These are phyloP conservation scores for Chamaecrista fasciculata DNA, from an alignment of 306 rosid genomes.

Conservation along the genomic window DNA sequence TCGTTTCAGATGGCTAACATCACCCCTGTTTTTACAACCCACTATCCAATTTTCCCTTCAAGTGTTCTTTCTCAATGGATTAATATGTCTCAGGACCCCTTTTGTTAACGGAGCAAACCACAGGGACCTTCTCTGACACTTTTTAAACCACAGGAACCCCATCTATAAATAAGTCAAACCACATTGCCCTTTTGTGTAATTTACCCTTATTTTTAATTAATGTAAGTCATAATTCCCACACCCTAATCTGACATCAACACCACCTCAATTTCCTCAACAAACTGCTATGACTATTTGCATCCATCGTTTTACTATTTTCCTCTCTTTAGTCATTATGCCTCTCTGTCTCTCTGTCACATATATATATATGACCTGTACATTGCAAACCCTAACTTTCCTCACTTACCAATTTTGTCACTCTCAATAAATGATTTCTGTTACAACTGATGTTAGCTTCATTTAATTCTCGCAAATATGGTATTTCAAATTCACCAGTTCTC, in stretches of 20 bases:
- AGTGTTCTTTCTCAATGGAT: too few relatives aligned
- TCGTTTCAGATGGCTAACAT: constrained; percentile 68
- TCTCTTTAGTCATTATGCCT: too few relatives aligned
- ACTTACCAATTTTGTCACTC: constrained; percentile 17
- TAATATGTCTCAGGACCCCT: too few relatives aligned
- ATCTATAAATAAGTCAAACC: too few relatives aligned
- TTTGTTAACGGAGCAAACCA: too few relatives aligned
- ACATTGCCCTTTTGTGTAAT: too few relatives aligned
- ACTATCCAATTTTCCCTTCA: too few relatives aligned
- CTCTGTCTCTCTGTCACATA: background rate
- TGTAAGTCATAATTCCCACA: too few relatives aligned
- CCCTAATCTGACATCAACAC: constrained; percentile 30
- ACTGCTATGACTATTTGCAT: constrained; percentile 42
- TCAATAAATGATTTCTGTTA: constrained; percentile 34
- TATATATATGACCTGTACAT: background rate
- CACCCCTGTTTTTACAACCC: constrained; percentile 70
- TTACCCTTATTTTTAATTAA: too few relatives aligned
- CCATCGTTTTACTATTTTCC: background rate
- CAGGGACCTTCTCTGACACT: too few relatives aligned
- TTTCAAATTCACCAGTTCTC: background rate
- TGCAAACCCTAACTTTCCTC: constrained; percentile 1
- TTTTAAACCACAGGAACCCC: too few relatives aligned
- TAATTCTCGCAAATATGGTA: constrained; percentile 18
- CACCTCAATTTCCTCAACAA: constrained; percentile 32
- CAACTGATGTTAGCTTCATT: constrained; percentile 26